Base-by-base conservation (phyloP, 306 rosid genomes). In the Echinosophora koreensis region DNA sequence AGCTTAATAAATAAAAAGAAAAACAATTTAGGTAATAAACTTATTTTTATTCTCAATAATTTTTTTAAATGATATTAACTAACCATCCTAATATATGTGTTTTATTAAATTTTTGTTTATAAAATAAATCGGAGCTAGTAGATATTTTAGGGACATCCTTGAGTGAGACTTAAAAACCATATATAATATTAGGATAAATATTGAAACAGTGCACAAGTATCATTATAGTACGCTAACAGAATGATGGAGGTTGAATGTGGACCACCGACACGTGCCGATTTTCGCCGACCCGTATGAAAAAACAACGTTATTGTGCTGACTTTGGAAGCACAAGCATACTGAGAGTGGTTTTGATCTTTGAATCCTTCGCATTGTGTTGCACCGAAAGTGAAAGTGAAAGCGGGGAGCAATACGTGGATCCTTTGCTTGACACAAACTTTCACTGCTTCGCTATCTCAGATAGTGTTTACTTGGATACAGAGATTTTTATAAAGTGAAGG, bases 251-350 rank as follows among this genome's bases (percentile, higher is more conserved):
- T 3, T 27, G 22, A 64, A 49, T 14, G 81, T 79, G 89, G 90
- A 85, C 80, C 87, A 79, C 90, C 88, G 93, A 83, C 92, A 87
- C 88, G 89, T 92, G 96, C 86, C 96, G 85, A 83, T 84, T 83
- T 16, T 28, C 84, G 81, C 97, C 97, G 97, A 82, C 97, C 87
- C 7, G 22, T 62, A 37, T 3, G 67, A 32, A 56, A 81, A 82
- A 66, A 73, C 65, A 74, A 52, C 18, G 81, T 73, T 55, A 57
- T 86, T 62, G 74, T 71, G 88, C 89, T 93, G 97, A 90, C 96
- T 85, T 82, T 58, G 58, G 0, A 54, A 66, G 32, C 74, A 77
- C 79, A 67, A 54, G 41, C 71, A 63, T 44, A 71, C 34, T 35
- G 51, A 74, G 52, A 16, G 47, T 65, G 69, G 86, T 74, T 70